Evolutionary conservation across 257 asterid species (phyloP).

Genomic region (Scutellaria barbata): DNA sequence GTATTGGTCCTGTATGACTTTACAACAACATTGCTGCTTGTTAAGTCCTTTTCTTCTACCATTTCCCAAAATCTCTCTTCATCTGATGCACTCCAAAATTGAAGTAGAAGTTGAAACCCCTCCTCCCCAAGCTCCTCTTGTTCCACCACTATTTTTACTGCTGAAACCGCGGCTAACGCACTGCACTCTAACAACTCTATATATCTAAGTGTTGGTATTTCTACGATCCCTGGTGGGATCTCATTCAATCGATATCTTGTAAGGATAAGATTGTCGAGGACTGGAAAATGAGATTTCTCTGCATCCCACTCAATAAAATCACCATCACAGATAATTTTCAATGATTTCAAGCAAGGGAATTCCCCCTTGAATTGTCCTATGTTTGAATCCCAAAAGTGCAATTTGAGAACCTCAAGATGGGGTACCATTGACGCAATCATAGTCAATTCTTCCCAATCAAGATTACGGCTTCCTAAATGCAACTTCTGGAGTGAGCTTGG

Average conservation of each 20-base stretch:
- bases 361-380: background rate
- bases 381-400: background rate
- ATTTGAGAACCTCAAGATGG: background rate
- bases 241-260: background rate
- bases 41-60: background rate
- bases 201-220: background rate
- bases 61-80: background rate
- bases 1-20: background rate
- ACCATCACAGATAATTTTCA: background rate
- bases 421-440: background rate
- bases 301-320: too few species aligned
- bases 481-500: conserved; percentile 3
- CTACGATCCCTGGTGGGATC: background rate
- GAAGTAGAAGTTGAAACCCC: conserved; percentile 2
- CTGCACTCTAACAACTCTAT: background rate
- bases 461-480: background rate
- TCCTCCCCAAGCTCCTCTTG: conserved; percentile 21
- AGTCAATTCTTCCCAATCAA: background rate
- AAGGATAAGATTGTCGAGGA: conserved; percentile 5
- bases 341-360: background rate
- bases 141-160: conserved; percentile 13
- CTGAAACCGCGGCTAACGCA: conserved; percentile 1
- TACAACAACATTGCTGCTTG: background rate
- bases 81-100: background rate
- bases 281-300: background rate